Evolutionary conservation across 139 green algal species (phyloP).

Genomic region (Chlorella sp.): DNA sequence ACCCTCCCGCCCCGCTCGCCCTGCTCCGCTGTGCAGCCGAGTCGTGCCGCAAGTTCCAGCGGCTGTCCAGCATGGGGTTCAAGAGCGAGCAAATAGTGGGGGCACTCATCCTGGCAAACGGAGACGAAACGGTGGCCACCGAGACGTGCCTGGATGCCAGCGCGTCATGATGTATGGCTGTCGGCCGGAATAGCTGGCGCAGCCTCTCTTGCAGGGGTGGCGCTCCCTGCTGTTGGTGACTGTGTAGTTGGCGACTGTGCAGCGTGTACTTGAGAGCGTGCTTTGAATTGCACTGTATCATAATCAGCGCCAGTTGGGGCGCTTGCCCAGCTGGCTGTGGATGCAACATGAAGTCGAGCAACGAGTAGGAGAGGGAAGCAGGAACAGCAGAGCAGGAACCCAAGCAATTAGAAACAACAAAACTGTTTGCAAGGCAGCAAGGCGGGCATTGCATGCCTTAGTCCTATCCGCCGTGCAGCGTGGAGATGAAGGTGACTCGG

Average conservation of each 20-base stretch:
- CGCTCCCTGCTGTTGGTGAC: too few relatives aligned
- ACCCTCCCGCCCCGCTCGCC: neutral
- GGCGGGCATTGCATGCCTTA: too few relatives aligned
- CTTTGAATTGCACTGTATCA: too few relatives aligned
- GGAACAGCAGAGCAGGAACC: neutral
- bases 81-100: neutral
- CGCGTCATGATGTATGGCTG: neutral
- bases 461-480: constrained; percentile 88
- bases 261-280: too few relatives aligned
- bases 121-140: neutral
- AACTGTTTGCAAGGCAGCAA: too few relatives aligned
- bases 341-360: too few relatives aligned
- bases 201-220: too few relatives aligned
- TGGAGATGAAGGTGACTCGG: constrained; percentile 93
- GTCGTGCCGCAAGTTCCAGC: constrained; percentile 31
- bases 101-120: constrained; percentile 6
- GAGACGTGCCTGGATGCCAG: constrained; percentile 4
- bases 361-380: neutral
- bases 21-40: constrained; percentile 6
- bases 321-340: too few relatives aligned
- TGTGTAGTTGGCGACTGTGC: too few relatives aligned
- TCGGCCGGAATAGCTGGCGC: too few relatives aligned
- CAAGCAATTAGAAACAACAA: neutral
- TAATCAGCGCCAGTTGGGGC: too few relatives aligned
- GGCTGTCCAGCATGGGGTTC: constrained; percentile 38